Evolutionary conservation across 176 grass and related monocot species (phyloP).

Genomic region (Lolium rigidum): DNA sequence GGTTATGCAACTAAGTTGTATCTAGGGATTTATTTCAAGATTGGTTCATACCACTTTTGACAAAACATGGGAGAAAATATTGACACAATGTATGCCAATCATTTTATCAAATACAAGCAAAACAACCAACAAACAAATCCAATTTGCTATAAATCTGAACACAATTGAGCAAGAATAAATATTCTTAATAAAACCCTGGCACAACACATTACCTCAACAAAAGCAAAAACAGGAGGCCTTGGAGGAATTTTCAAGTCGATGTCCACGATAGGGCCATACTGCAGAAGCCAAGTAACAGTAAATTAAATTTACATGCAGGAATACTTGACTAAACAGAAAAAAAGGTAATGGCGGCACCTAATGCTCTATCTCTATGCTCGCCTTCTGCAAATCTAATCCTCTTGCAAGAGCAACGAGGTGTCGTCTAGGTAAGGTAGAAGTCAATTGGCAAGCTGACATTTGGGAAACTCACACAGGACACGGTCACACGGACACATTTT

Average conservation of each 20-base stretch:
- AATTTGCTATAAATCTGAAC: neutral
- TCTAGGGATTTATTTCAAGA: neutral
- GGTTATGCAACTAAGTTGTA: neutral
- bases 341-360: neutral
- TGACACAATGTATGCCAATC: neutral
- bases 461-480: neutral
- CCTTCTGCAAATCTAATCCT: neutral
- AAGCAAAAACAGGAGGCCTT: conserved; percentile 91
- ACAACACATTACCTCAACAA: conserved; percentile 70
- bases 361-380: neutral
- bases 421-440: neutral
- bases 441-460: neutral
- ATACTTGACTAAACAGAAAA: neutral
- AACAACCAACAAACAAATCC: neutral
- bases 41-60: neutral
- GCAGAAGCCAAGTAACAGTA: conserved; percentile 45
- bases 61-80: neutral
- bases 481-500: neutral
- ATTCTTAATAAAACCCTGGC: neutral
- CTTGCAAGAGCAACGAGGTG: conserved; percentile 1
- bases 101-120: neutral
- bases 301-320: conserved; percentile 22
- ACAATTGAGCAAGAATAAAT: neutral
- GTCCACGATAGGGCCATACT: conserved; percentile 88
- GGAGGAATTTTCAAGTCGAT: conserved; percentile 98